phyloP scores from a whole-genome alignment of 2,329 filamentous ascomycete genomes.

The Fusarium newnesense region DNA sequence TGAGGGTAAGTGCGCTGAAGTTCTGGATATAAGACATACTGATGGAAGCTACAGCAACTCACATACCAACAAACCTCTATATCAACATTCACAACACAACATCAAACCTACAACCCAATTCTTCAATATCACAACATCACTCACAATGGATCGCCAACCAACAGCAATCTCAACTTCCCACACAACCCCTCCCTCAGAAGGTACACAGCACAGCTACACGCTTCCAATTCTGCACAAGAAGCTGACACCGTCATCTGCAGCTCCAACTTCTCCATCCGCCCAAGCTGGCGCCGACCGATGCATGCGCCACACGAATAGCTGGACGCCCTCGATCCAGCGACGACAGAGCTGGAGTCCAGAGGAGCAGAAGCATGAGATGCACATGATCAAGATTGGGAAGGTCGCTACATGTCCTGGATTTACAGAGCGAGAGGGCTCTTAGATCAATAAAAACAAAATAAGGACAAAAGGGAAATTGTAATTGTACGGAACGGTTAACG shows the following conservation, averaged over 20 bases:
- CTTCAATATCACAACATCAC: background rate
- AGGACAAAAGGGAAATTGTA: background rate
- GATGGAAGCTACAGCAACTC: conserved; percentile 10
- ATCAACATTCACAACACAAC: background rate
- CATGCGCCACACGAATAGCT: conserved; percentile 51
- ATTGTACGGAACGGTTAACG: background rate
- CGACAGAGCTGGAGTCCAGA: conserved; percentile 65
- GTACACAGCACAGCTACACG: conserved; percentile 1
- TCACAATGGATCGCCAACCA: conserved; percentile 34
- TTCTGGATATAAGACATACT: conserved; percentile 3
- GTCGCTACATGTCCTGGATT: conserved; percentile 55
- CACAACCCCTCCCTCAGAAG: conserved; percentile 17
- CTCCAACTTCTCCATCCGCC: conserved; percentile 26
- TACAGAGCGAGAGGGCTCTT: conserved; percentile 48
- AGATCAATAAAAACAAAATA: rapidly evolving
- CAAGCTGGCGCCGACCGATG: conserved; percentile 47
- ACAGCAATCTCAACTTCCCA: conserved; percentile 24
- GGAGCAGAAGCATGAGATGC: conserved; percentile 63
- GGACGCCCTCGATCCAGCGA: conserved; percentile 57
- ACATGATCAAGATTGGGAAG: conserved; percentile 56
- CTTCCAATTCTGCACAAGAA: background rate
- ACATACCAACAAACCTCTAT: conserved; percentile 18
- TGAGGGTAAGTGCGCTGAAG: background rate
- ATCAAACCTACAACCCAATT: background rate
- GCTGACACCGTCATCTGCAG: conserved; percentile 21